Evolutionary conservation across 2,329 filamentous ascomycete species (phyloP), one percentile per base, ranked within the genome.

Genomic region (Nothophoma quercina): DNA sequence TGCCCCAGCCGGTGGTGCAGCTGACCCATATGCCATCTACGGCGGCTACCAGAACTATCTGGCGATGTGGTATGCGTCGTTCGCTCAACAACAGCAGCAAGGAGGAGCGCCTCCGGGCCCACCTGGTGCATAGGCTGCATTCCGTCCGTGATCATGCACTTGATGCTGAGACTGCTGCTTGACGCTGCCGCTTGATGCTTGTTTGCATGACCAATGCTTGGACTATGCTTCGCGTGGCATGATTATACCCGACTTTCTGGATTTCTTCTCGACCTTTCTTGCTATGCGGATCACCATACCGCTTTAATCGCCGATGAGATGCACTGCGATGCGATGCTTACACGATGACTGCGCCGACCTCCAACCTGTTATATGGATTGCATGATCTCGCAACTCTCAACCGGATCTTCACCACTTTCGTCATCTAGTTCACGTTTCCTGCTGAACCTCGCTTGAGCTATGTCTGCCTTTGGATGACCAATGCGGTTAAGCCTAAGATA

Each of bases 31-130:
- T 75, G 90, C 90, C 51, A 82, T 87, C 51, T 95, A 93, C 75
- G 90, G 90, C 61, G 90, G 90, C 55, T 93, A 93, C 74, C 84
- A 92, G 64, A 88, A 88, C 63, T 95, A 93, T 71, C 76, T 91
- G 53, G 85, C 88, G 32, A 81, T 93, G 64, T 95, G 90, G 90
- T 93, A 91, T 77, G 87, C 90, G 68, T 89, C 88, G 39, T 71
- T 84, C 68, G 81, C 81, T 42, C 78, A 82, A 65, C 81, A 83
- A 67, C 78, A 82, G 51, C 64, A 65, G 54, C 65, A 66, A 54
- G 62, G 64, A 44, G 63, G 62, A 34, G 57, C 59, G 49, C 59
- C 56, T 56, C 70, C 71, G 46, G 68, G 64, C 55, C 70, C 70
- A 50, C 71, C 72, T 26, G 70, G 71, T 59, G 64, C 70, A 39